Evolutionary conservation across 2,329 filamentous ascomycete species (phyloP), one percentile per base, ranked within the genome.

Genomic region (Phaeosphaeria sp.): DNA sequence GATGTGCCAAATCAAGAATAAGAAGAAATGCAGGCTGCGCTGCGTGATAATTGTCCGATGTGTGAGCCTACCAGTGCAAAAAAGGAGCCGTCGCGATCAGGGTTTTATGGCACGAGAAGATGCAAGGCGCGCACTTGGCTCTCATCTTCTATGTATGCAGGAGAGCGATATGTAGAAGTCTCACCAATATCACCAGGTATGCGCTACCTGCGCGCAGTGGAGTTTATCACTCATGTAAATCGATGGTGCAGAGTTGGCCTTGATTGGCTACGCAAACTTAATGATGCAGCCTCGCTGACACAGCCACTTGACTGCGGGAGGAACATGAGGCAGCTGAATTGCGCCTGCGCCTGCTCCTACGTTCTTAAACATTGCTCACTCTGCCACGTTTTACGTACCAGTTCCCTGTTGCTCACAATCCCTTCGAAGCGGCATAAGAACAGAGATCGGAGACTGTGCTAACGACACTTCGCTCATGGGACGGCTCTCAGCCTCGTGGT

Each of bases 261-360:
- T 57, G 51, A 53, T 57, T 53, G 51, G 55, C 27, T 33, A 20
- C n/a, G 13, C 40, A 6, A 27, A 53, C 51, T 44, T 33, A 44
- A 13, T 48, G 25, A 49, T 57, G 49, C 55, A 53, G 49, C 50
- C 45, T 42, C 11, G 25, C 30, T 46, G 27, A 40, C 55, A 53
- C 21, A 57, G 55, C 50, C 55, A 30, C 47, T 24, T 13, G 33
- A 20, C 27, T 40, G 21, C 36, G 7, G 49, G n/a, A 47, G 25
- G 22, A 42, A 21, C 49, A 47, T 27, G 36, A n/a, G 36, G n/a
- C 25, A n/a, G 42, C 49, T 53, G 49, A 56, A 49, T 44, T 46
- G 27, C 55, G 20, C 18, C 36, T 8, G 27, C 55, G 20, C 18
- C 36, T 8, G n/a, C 27, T 22, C 39, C 50, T 45, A 17, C 21